Evolutionary conservation across 2,329 filamentous ascomycete species (phyloP), one percentile per base, ranked within the genome.

Genomic region (Xylariaceae sp.): DNA sequence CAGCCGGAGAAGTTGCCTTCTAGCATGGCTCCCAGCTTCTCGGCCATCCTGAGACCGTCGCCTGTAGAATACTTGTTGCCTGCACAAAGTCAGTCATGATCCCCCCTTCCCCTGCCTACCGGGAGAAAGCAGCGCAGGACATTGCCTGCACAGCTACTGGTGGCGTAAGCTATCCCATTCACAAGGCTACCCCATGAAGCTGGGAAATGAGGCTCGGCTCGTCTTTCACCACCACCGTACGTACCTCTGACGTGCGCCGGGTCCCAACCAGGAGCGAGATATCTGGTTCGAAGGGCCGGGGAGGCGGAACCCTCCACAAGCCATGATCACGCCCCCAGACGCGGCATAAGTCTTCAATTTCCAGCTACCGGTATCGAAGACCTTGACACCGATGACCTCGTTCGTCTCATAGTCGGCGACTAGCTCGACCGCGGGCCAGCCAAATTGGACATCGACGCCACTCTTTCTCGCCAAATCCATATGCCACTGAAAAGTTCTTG

Each of bases 291-390:
- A 61, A 81, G 62, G 3, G 64, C 58, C 0, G 76, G 60, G 33
- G 71, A 78, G 9, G 76, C 67, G 75, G 45, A 82, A 82, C 0
- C 78, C 79, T 2, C 79, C 78, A 9, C 75, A 73, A 1, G 72
- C 70, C 2, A 79, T 51, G 14, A 79, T 59, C 1, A 77, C 59
- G 3, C 40, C 46, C 8, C 45, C 41, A 4, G 21, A 29, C 5
- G 65, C 59, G 8, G 57, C 49, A 14, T 47, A 42, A 3, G 30
- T 37, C 17, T 19, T 36, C 3, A 39, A 27, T 26, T 24, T 44
- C n/a, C n/a, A n/a, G n/a, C n/a, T n/a, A 5, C 38, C 38, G 12
- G 40, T 18, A 8, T 24, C 29, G 12, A 44, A 40, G 11, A 44
- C 39, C 19, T 36, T 42, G 10, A 46, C 40, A 4, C 47, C 47